A percentile compares a stretch with the other conserved stretches of the same genome.
phyloP scores from a whole-genome alignment of 164 flowering plant species.

The Akebia trifoliata region DNA sequence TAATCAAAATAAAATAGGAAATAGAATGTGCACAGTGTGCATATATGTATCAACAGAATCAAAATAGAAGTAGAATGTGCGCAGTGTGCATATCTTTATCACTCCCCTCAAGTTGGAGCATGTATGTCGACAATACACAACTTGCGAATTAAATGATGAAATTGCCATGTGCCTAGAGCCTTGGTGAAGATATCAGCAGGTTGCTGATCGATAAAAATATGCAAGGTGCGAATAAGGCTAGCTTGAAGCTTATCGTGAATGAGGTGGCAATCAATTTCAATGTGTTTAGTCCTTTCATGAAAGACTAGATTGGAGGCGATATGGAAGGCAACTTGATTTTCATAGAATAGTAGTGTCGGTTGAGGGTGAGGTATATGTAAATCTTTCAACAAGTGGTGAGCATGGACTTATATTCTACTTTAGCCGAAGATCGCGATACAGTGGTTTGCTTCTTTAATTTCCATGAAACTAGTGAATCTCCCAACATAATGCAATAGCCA shows the following conservation, averaged over 20 bases:
- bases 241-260: background rate
- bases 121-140: background rate
- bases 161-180: background rate
- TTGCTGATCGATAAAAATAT: background rate
- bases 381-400: background rate
- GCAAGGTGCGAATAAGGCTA: background rate
- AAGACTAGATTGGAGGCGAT: background rate
- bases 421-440: background rate
- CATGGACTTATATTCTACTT: background rate
- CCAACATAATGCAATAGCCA: background rate
- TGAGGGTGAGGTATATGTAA: background rate
- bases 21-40: too few relatives aligned
- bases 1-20: too few relatives aligned
- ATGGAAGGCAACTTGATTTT: background rate
- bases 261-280: slow-evolving; percentile 2
- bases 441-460: background rate
- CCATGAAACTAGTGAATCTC: background rate
- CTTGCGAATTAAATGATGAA: background rate
- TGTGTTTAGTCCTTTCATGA: slow-evolving; percentile 3
- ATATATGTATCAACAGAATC: too few relatives aligned
- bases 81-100: too few relatives aligned
- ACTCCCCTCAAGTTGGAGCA: slow-evolving; percentile 5
- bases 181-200: background rate
- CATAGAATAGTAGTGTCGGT: background rate
- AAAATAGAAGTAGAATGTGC: too few relatives aligned